Percentiles rank a stretch among this genome's conserved stretches.
Evolutionary conservation across 495 filamentous ascomycete genomes (phyloP).

Genomic region (Neurospora sp.): DNA sequence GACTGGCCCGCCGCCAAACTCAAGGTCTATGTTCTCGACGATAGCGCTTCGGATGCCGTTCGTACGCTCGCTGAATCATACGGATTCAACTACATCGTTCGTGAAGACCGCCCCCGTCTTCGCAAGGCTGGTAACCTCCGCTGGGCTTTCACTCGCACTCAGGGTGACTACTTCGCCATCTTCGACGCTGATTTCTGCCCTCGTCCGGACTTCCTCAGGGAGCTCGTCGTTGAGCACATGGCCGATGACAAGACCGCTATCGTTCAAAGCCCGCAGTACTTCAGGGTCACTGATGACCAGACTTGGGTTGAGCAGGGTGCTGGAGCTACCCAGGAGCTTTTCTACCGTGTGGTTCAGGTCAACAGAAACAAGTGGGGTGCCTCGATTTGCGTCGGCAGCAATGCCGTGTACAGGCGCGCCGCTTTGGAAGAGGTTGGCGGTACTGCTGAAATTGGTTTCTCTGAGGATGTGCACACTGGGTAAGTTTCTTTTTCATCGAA

Average conservation of each 20-base stretch:
- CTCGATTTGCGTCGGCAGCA: slow-evolving; percentile 24
- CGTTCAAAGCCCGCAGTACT: slow-evolving; percentile 22
- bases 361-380: slow-evolving; percentile 23
- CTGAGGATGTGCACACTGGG: slow-evolving; percentile 26
- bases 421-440: slow-evolving; percentile 20
- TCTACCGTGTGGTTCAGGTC: slow-evolving; percentile 26
- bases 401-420: slow-evolving; percentile 19
- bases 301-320: slow-evolving; percentile 28
- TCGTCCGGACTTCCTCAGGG: slow-evolving; percentile 17
- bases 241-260: slow-evolving; percentile 22
- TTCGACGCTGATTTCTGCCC: slow-evolving; percentile 27
- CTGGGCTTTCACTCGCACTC: slow-evolving; percentile 20
- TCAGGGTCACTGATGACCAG: slow-evolving; percentile 20
- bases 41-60: slow-evolving; percentile 13
- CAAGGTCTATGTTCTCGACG: slow-evolving; percentile 20
- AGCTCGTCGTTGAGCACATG: slow-evolving; percentile 22
- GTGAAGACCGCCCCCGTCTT: slow-evolving; percentile 21
- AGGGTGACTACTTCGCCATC: slow-evolving; percentile 23
- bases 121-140: slow-evolving; percentile 25
- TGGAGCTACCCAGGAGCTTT: slow-evolving; percentile 24
- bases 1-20: slow-evolving; percentile 20
- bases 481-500: slow-evolving; percentile 1
- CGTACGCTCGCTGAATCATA: slow-evolving; percentile 14
- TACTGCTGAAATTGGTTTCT: slow-evolving; percentile 25
- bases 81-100: slow-evolving; percentile 24